Evolutionary conservation across 441 rosid species (phyloP).

Genomic region (Theobroma grandiflorum): DNA sequence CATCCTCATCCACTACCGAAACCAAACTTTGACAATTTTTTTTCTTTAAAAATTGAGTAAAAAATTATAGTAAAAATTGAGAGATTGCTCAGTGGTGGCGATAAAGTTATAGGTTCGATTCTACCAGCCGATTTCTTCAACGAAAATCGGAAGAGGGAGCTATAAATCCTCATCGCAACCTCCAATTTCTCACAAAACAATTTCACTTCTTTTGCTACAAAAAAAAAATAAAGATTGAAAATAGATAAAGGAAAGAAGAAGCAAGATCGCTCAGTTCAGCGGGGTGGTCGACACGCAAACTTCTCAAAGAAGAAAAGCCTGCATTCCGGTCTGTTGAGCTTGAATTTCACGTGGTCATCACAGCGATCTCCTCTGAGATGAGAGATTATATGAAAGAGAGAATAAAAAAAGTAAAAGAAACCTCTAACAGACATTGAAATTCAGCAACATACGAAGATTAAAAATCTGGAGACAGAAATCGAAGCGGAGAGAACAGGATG

Average conservation of each 20-base stretch:
- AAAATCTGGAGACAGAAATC: neutral
- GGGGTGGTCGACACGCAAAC: conserved; percentile 86
- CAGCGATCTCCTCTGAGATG: conserved; percentile 35
- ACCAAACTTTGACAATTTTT: rapidly evolving
- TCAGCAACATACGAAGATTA: no score
- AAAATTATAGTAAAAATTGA: neutral
- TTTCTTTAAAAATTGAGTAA: neutral
- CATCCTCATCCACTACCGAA: conserved; percentile 47
- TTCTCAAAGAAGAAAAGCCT: conserved; percentile 45
- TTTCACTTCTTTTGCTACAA: neutral
- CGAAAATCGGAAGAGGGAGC: conserved; percentile 83
- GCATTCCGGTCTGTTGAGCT: conserved; percentile 99
- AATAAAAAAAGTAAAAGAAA: neutral
- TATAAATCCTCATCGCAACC: conserved; percentile 65
- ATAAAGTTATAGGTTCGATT: conserved; percentile 74
- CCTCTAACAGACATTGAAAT: neutral
- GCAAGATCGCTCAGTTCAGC: conserved; percentile 80
- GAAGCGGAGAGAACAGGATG: no score
- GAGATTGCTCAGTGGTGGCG: conserved; percentile 77
- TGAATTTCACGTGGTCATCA: conserved; percentile 82
- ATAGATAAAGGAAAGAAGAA: neutral
- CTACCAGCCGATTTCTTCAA: conserved; percentile 82
- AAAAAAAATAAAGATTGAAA: neutral
- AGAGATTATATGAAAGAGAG: no score
- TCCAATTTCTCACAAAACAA: conserved; percentile 20